These are phyloP conservation scores for Russula sp. DNA, from an alignment of 768 basidiomycete genomes.

Conservation along the genomic window DNA sequence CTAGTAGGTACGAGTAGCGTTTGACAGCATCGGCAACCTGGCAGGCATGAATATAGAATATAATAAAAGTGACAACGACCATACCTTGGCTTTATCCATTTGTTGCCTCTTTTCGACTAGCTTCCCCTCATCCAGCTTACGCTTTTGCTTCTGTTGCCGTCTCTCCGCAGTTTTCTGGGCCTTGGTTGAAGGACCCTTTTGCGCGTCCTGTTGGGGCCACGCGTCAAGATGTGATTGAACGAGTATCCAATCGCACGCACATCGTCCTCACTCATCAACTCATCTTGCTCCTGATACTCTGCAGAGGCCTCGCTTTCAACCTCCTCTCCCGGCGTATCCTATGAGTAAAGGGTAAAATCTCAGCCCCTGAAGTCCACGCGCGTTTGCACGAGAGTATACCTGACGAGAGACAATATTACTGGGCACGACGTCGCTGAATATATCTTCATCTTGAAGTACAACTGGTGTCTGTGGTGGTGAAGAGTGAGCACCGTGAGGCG, in stretches of 20 bases:
- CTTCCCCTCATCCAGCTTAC: slow-evolving; percentile 68
- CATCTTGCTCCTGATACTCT: slow-evolving; percentile 50
- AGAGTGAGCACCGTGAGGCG: background rate
- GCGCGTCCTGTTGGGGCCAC: slow-evolving; percentile 41
- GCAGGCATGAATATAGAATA: slow-evolving; percentile 19
- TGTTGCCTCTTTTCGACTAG: slow-evolving; percentile 69
- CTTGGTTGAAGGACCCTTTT: slow-evolving; percentile 39
- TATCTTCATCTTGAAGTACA: slow-evolving; percentile 61
- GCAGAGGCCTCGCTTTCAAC: slow-evolving; percentile 71
- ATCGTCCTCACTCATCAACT: slow-evolving; percentile 53
- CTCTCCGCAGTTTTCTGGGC: slow-evolving; percentile 42
- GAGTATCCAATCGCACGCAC: slow-evolving; percentile 27
- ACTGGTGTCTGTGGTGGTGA: slow-evolving; percentile 23
- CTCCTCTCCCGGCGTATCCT: slow-evolving; percentile 67
- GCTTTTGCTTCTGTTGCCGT: slow-evolving; percentile 48
- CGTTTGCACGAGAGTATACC: slow-evolving; percentile 42
- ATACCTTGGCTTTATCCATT: slow-evolving; percentile 86
- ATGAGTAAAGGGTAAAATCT: slow-evolving; percentile 33
- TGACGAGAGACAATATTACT: slow-evolving; percentile 89
- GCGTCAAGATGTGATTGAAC: slow-evolving; percentile 35
- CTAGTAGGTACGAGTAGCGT: slow-evolving; percentile 94
- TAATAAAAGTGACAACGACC: background rate
- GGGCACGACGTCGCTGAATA: slow-evolving; percentile 86
- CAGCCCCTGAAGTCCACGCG: slow-evolving; percentile 21
- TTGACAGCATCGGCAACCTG: slow-evolving; percentile 93